Conservation (phyloP, 1,284 basidiomycete species). For the Ceratobasidium sp. region DNA sequence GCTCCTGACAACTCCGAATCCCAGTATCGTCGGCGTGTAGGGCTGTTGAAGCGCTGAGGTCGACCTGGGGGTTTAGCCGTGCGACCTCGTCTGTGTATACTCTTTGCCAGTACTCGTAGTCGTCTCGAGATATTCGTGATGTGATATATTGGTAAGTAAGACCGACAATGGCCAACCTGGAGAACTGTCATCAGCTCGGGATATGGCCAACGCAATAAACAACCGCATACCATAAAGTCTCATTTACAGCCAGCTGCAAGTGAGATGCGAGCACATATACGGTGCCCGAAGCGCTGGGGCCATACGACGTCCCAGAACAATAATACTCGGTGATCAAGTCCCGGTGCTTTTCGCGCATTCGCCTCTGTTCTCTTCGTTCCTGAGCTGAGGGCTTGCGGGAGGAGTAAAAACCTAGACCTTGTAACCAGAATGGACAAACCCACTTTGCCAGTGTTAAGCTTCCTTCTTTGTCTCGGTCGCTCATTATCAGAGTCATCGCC, state of each 20-base stretch:
- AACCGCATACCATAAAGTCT: conserved; percentile 82
- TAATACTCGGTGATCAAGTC: conserved; percentile 84
- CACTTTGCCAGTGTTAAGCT: conserved; percentile 43
- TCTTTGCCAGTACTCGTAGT: conserved; percentile 83
- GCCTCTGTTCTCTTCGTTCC: conserved; percentile 71
- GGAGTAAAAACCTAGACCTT: conserved; percentile 8
- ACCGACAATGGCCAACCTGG: conserved; percentile 92
- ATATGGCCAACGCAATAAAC: neutral
- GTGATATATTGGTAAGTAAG: conserved; percentile 93
- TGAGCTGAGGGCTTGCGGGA: conserved; percentile 54
- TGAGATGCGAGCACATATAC: conserved; percentile 91
- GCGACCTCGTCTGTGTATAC: conserved; percentile 90
- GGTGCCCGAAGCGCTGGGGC: conserved; percentile 89
- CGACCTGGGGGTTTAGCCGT: conserved; percentile 76
- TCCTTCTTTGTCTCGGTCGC: conserved; percentile 49
- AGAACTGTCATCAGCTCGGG: conserved; percentile 1
- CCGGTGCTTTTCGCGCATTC: conserved; percentile 65
- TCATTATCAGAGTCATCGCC: conserved; percentile 55
- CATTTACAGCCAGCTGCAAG: conserved; percentile 91
- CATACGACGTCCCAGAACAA: conserved; percentile 83
- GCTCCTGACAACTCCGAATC: conserved; percentile 83
- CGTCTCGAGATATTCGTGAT: conserved; percentile 85
- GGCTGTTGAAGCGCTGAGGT: conserved; percentile 40
- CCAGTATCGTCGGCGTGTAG: conserved; percentile 76
- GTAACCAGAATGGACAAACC: neutral